Percentiles rank a stretch among this genome's conserved stretches.
These are phyloP conservation scores for Schizonepeta tenuifolia DNA, from an alignment of 257 asterid genomes.

Conservation along the genomic window DNA sequence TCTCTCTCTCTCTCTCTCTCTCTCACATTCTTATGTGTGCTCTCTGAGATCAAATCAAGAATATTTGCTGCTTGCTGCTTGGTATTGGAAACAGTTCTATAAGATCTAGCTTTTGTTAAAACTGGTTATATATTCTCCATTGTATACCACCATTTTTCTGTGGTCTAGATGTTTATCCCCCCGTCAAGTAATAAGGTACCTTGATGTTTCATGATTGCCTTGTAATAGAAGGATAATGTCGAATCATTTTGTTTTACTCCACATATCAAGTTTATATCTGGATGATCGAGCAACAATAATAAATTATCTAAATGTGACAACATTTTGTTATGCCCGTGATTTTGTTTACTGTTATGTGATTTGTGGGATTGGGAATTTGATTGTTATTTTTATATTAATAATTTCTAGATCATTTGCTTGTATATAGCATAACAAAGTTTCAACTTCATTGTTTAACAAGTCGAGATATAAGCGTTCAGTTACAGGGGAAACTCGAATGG, in stretches of 20 bases:
- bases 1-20: background rate
- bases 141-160: background rate
- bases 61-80: conserved; percentile 7
- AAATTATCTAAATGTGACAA: background rate
- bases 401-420: background rate
- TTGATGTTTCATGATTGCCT: conserved; percentile 22
- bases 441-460: background rate
- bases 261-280: background rate
- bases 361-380: conserved; percentile 6
- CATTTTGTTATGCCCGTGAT: background rate
- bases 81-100: background rate
- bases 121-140: background rate
- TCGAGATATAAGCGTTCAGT: conserved; percentile 1
- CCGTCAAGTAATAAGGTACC: background rate
- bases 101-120: conserved; percentile 10
- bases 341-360: background rate
- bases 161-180: conserved; percentile 2
- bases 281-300: background rate
- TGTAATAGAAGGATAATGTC: background rate
- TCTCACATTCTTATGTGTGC: background rate
- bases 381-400: background rate
- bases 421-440: background rate
- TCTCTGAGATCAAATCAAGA: background rate
- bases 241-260: background rate
- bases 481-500: background rate